Evolutionary conservation across 2,329 filamentous ascomycete species (phyloP).

Genomic region (Colletotrichum simmondsii): DNA sequence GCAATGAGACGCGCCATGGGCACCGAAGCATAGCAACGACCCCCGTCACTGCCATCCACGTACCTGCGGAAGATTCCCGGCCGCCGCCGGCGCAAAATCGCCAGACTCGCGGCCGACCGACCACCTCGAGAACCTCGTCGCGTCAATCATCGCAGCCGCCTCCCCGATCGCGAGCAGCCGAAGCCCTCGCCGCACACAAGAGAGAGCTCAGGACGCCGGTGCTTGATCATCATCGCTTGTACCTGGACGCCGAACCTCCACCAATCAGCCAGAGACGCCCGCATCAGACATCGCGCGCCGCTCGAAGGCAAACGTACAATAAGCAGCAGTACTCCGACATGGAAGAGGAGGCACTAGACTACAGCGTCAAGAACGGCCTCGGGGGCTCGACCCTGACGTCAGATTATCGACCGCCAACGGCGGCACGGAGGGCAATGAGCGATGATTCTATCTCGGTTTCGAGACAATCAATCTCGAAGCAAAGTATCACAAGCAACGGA

Average conservation of each 20-base stretch:
- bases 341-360: conserved; percentile 8
- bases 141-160: conserved; percentile 11
- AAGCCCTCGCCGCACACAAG: conserved; percentile 16
- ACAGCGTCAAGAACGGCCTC: conserved; percentile 1
- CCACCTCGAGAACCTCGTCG: background rate
- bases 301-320: background rate
- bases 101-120: background rate
- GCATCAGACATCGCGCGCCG: background rate
- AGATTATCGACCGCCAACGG: background rate
- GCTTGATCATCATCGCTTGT: conserved; percentile 15
- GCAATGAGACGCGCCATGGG: background rate
- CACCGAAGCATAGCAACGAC: background rate
- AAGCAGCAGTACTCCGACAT: background rate
- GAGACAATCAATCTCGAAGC: conserved; percentile 26
- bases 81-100: background rate
- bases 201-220: conserved; percentile 20
- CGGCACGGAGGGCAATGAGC: background rate
- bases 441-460: conserved; percentile 27
- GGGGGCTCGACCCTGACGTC: background rate
- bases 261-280: conserved; percentile 20
- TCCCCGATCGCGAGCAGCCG: background rate
- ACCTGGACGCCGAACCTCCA: conserved; percentile 27
- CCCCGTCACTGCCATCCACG: conserved; percentile 4
- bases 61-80: background rate
- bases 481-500: conserved; percentile 17